These are phyloP conservation scores for Alternaria ethzedia DNA, from an alignment of 2,329 filamentous ascomycete genomes.

Conservation along the genomic window DNA sequence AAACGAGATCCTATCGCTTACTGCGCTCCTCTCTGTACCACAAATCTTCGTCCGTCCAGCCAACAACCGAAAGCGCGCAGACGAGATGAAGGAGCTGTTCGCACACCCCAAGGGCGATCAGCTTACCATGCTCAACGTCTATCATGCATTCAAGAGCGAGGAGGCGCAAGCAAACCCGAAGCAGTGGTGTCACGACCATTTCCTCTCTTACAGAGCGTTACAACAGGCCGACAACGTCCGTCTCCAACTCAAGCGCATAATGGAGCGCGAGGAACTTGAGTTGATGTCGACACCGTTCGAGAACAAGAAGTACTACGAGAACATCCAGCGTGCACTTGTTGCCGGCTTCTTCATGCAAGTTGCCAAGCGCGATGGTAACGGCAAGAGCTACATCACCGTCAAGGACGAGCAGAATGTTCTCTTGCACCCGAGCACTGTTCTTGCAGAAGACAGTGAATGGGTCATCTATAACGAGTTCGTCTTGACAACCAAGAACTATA, in stretches of 20 bases:
- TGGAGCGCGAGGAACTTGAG: constrained; percentile 89
- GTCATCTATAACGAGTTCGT: constrained; percentile 99
- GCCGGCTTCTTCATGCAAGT: constrained; percentile 99
- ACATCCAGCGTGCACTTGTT: constrained; percentile 90
- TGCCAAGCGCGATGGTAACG: constrained; percentile 86
- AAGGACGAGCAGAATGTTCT: constrained; percentile 96
- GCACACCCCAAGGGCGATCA: constrained; percentile 94
- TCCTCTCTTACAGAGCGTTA: constrained; percentile 85
- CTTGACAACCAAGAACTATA: constrained; percentile 96
- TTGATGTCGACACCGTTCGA: constrained; percentile 88
- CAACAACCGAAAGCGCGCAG: constrained; percentile 83
- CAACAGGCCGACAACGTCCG: constrained; percentile 95
- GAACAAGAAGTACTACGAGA: constrained; percentile 97
- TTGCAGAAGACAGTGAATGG: constrained; percentile 91
- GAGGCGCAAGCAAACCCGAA: constrained; percentile 75
- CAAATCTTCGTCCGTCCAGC: constrained; percentile 92
- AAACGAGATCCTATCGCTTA: constrained; percentile 96
- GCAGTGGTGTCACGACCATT: constrained; percentile 97
- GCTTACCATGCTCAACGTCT: constrained; percentile 93
- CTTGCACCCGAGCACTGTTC: constrained; percentile 89
- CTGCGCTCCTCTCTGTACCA: constrained; percentile 89
- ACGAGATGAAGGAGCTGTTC: constrained; percentile 97
- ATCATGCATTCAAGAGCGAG: constrained; percentile 91
- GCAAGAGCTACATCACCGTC: constrained; percentile 92
- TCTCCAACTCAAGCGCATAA: constrained; percentile 88